Evolutionary conservation across 1,284 basidiomycete species (phyloP).

Genomic region (Rhizopogon parksii): DNA sequence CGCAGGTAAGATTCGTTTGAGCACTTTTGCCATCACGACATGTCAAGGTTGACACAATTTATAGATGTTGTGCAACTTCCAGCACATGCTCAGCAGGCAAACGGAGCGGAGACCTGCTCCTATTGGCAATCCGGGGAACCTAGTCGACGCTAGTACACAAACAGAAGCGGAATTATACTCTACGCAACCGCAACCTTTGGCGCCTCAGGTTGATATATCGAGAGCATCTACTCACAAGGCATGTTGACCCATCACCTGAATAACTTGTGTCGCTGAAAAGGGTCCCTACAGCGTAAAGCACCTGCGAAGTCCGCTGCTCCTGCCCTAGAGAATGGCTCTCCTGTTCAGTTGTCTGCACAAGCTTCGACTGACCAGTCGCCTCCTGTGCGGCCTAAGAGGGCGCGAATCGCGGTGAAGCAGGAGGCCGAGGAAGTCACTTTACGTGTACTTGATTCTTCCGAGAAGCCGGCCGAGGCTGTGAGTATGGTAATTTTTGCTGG

Average conservation of each 20-base stretch:
- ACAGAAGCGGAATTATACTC: constrained; percentile 20
- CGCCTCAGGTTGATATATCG: constrained; percentile 14
- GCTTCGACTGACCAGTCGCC: constrained; percentile 16
- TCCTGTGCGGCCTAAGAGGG: constrained; percentile 26
- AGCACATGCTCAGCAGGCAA: neutral
- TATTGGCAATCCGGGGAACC: constrained; percentile 9
- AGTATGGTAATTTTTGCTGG: constrained; percentile 6
- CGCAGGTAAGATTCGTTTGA: constrained; percentile 26
- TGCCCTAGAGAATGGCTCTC: constrained; percentile 12
- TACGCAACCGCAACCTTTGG: constrained; percentile 5
- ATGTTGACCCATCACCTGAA: neutral
- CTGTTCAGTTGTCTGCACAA: constrained; percentile 12
- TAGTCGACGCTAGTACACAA: constrained; percentile 20
- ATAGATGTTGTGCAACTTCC: constrained; percentile 28
- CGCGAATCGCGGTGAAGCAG: constrained; percentile 20
- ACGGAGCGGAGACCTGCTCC: constrained; percentile 2
- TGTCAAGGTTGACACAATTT: constrained; percentile 11
- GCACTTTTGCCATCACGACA: neutral
- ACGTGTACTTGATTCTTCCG: constrained; percentile 3
- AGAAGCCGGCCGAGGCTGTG: constrained; percentile 13
- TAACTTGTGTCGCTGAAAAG: neutral
- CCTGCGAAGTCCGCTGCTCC: constrained; percentile 16
- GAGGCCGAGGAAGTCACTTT: constrained; percentile 23
- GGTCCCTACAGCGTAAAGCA: constrained; percentile 23
- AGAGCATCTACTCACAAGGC: constrained; percentile 5